A percentile compares a stretch with the other conserved stretches of the same genome.
phyloP scores from a whole-genome alignment of 441 rosid species.

The Geranium incanum region DNA sequence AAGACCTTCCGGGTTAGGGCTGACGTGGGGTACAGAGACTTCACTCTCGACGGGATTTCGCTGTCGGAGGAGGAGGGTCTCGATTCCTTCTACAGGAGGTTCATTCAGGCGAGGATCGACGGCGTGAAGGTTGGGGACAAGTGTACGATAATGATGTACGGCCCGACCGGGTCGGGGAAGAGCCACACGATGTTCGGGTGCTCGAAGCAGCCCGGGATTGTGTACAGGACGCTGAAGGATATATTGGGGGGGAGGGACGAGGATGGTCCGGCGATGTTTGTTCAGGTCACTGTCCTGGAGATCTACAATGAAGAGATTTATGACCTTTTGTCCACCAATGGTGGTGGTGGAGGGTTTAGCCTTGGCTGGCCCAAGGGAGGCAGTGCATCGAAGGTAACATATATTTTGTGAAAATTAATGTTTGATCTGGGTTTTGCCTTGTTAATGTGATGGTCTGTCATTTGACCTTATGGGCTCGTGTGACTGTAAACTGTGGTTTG shows the following conservation, averaged over 20 bases:
- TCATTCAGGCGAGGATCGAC: constrained; percentile 58
- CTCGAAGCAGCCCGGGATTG: constrained; percentile 79
- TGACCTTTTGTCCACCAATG: constrained; percentile 64
- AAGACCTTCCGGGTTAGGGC: constrained; percentile 64
- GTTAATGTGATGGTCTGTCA: no score
- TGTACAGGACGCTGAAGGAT: constrained; percentile 57
- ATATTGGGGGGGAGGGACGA: constrained; percentile 61
- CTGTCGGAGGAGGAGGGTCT: constrained; percentile 69
- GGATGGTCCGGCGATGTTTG: constrained; percentile 41
- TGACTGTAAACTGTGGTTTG: no score
- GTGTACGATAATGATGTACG: constrained; percentile 90
- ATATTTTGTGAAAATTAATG: not conserved
- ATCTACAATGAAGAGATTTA: constrained; percentile 89
- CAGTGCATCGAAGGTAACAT: constrained; percentile 50
- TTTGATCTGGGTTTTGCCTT: no score
- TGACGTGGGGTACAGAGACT: constrained; percentile 78
- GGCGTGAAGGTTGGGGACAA: constrained; percentile 73
- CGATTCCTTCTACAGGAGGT: constrained; percentile 62
- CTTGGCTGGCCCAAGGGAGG: constrained; percentile 77
- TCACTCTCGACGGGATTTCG: constrained; percentile 85
- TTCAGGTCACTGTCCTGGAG: constrained; percentile 89
- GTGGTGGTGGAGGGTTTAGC: constrained; percentile 49
- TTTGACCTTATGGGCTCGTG: no score
- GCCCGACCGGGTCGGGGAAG: constrained; percentile 91
- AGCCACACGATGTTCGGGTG: constrained; percentile 95